A percentile compares a stretch with the other conserved stretches of the same genome.
phyloP scores from a whole-genome alignment of 2,329 filamentous ascomycete species.

The Microdochium trichocladiopsis region DNA sequence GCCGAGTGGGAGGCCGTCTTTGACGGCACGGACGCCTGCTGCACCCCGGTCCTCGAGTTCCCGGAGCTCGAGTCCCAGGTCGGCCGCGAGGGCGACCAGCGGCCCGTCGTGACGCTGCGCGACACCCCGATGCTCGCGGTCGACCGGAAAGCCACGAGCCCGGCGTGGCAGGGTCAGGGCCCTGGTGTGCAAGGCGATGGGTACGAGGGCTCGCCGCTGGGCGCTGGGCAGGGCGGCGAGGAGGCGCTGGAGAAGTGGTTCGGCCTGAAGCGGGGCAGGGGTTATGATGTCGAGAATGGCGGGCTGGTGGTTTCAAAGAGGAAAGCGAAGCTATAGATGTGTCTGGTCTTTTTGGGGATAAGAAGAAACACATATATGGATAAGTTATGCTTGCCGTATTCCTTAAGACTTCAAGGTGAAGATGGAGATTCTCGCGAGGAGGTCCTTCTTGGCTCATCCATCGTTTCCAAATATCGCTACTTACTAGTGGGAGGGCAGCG shows the following conservation, averaged over 20 bases:
- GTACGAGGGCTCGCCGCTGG: constrained; percentile 54
- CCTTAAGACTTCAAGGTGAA: background rate
- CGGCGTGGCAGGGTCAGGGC: constrained; percentile 52
- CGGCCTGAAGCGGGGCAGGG: constrained; percentile 65
- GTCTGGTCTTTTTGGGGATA: background rate
- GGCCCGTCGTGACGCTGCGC: constrained; percentile 62
- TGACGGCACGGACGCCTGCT: constrained; percentile 87
- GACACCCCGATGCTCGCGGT: constrained; percentile 64
- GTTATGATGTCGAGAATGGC: constrained; percentile 62
- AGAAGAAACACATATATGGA: background rate
- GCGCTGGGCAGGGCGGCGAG: constrained; percentile 66
- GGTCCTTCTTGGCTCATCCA: too few relatives aligned
- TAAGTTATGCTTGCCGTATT: background rate
- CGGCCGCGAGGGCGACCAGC: constrained; percentile 57
- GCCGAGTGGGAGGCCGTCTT: constrained; percentile 80
- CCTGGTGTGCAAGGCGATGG: constrained; percentile 58
- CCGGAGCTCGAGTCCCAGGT: constrained; percentile 54
- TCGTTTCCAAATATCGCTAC: too few relatives aligned
- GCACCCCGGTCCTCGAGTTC: constrained; percentile 78
- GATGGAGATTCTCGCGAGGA: too few relatives aligned
- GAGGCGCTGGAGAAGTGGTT: constrained; percentile 64
- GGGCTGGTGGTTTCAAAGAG: constrained; percentile 44
- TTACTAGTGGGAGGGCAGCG: too few relatives aligned
- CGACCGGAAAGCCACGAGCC: constrained; percentile 31
- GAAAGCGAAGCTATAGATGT: constrained; percentile 32